Conservation (phyloP, 176 grass and related monocot genomes). For the Alopecurus myosuroides region DNA sequence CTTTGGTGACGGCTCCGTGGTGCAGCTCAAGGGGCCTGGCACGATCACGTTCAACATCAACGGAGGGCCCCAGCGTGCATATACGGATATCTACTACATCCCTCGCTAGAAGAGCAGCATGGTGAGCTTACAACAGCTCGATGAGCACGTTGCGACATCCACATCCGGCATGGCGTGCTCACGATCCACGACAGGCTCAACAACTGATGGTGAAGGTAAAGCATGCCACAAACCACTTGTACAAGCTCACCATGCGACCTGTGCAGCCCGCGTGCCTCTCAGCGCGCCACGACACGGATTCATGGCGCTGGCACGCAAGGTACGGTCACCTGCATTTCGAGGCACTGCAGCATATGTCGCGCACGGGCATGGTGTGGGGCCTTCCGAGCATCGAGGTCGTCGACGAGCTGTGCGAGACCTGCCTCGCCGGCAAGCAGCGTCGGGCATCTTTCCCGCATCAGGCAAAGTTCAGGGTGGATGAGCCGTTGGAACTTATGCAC, state of each 20-base stretch:
- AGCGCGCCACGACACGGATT: not conserved
- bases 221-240: too few relatives aligned
- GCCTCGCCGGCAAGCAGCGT: too few relatives aligned
- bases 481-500: too few relatives aligned
- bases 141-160: not conserved
- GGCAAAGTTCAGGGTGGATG: too few relatives aligned
- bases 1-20: not conserved
- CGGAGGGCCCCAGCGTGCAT: not conserved
- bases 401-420: too few relatives aligned
- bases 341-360: too few relatives aligned
- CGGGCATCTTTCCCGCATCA: too few relatives aligned
- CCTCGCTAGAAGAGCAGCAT: not conserved
- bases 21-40: not conserved
- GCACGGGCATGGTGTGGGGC: too few relatives aligned
- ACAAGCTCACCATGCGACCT: not conserved
- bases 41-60: not conserved
- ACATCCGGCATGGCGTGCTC: not conserved
- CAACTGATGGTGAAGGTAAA: not conserved
- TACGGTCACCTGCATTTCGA: not conserved
- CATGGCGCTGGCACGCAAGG: not conserved
- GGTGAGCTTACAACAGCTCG: not conserved
- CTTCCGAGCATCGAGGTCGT: too few relatives aligned
- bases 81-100: not conserved
- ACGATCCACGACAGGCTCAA: not conserved
- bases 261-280: not conserved